Percentiles rank a stretch among this genome's conserved stretches.
Evolutionary conservation across 176 grass and related monocot species (phyloP).

Genomic region (Avena sativa): DNA sequence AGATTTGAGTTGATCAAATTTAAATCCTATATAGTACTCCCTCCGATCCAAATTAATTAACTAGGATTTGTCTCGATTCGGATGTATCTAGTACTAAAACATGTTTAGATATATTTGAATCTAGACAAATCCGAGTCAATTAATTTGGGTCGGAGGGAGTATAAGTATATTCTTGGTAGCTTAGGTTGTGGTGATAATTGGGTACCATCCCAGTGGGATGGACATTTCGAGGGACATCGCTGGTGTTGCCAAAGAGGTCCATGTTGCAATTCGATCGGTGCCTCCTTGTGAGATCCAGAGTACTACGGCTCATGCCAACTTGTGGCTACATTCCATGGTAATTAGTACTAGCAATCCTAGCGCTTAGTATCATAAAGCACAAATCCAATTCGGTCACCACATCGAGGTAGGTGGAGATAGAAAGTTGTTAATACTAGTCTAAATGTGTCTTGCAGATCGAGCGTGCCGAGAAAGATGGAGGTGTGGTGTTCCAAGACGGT

Average conservation of each 20-base stretch:
- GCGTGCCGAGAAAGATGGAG: constrained; percentile 46
- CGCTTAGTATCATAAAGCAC: too few species aligned
- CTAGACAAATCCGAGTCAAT: too few species aligned
- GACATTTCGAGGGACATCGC: constrained; percentile 70
- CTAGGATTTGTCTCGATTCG: too few species aligned
- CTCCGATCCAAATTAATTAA: too few species aligned
- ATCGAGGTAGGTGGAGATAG: too few species aligned
- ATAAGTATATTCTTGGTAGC: background rate
- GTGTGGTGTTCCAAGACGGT: constrained; percentile 58
- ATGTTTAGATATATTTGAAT: too few species aligned
- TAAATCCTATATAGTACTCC: too few species aligned
- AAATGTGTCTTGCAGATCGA: constrained; percentile 43
- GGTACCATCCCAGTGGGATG: constrained; percentile 54
- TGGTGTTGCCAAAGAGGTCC: constrained; percentile 61
- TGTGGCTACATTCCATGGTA: constrained; percentile 69
- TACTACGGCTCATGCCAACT: background rate
- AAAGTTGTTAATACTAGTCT: background rate
- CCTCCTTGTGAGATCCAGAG: background rate
- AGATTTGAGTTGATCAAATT: too few species aligned
- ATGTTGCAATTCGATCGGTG: constrained; percentile 48
- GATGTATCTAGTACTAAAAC: too few species aligned
- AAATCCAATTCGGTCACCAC: too few species aligned
- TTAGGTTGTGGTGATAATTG: constrained; percentile 67
- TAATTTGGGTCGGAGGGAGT: too few species aligned
- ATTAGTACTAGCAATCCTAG: background rate